Percentiles rank a stretch among this genome's conserved stretches.
phyloP scores from a whole-genome alignment of 345 rosid species.

The Sisymbrium irio region DNA sequence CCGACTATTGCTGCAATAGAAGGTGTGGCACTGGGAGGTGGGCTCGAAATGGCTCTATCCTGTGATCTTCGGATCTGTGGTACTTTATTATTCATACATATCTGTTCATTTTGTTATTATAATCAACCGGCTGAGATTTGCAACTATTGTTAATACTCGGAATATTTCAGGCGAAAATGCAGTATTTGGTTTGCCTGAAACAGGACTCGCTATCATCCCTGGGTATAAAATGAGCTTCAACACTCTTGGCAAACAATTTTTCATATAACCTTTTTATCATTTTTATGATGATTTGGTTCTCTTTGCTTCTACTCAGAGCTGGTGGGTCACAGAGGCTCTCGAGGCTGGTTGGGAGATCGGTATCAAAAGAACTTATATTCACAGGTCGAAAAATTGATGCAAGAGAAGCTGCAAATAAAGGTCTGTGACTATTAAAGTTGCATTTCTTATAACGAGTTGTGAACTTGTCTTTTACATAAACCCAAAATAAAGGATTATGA shows the following conservation, averaged over 20 bases:
- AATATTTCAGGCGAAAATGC: slow-evolving; percentile 69
- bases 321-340: slow-evolving; percentile 95
- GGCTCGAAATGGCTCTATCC: slow-evolving; percentile 93
- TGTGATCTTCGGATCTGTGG: slow-evolving; percentile 95
- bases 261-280: neutral
- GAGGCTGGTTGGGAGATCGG: slow-evolving; percentile 74
- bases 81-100: slow-evolving; percentile 38
- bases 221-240: slow-evolving; percentile 46
- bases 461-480: neutral
- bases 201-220: slow-evolving; percentile 95
- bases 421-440: slow-evolving; percentile 29
- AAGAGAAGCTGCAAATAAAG: slow-evolving; percentile 62
- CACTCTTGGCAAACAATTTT: neutral
- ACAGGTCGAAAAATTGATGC: slow-evolving; percentile 76
- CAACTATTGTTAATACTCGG: neutral
- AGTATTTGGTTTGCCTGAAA: slow-evolving; percentile 83
- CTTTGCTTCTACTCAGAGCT: slow-evolving; percentile 50
- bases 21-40: slow-evolving; percentile 94
- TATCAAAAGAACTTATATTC: slow-evolving; percentile 82
- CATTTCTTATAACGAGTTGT: neutral
- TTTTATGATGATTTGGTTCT: neutral
- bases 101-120: neutral
- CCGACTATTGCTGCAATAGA: slow-evolving; percentile 90
- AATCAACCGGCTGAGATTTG: neutral
- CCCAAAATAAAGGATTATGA: neutral